Evolutionary conservation across 2,329 filamentous ascomycete genomes (phyloP), one percentile per base, ranked within the genome.

Genomic region (Rutstroemia sp.): DNA sequence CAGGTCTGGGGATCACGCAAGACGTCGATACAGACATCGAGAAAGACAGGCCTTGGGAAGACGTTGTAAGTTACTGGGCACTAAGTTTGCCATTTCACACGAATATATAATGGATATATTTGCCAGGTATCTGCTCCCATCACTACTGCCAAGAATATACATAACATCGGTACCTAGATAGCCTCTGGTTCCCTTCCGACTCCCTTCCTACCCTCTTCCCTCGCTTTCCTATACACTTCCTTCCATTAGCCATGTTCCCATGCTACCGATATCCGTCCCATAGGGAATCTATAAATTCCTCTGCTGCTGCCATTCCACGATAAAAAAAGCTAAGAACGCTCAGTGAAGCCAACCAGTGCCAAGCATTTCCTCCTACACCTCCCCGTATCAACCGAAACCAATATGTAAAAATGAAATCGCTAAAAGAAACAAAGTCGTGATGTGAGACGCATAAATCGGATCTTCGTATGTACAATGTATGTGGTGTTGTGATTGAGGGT

Each of bases 321-420:
- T 34, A 34, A 10, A 34, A 34, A 12, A 34, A 34, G 30, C 10
- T 12, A 34, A 34, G 30, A 34, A 12, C 12, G 30, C 30, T 14
- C 30, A 14, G 9, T 34, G 30, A 34, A 34, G 30, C 30, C 30
- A 34, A 34, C 30, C 30, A 12, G 30, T 34, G 30, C 1, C 30
- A 12, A 34, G 10, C 30, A 46, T 21, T 46, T 46, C 18, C 42
- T 23, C 21, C 12, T 23, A 18, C 42, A 46, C 19, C 42, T 21
- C n/a, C 21, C 21, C 27, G 38, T 49, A 42, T 42, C 16, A 8
- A 42, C 19, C 7, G 51, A 57, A 56, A 49, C 25, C 39, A 54
- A 55, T 45, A 49, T 49, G 21, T 49, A 49, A 49, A 50, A 49
- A 56, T 49, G 42, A 58, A 56, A 60, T 62, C 63, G 63, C 62